Conservation (phyloP, 2,329 filamentous ascomycete genomes). For the Myrmaecium sp. region DNA sequence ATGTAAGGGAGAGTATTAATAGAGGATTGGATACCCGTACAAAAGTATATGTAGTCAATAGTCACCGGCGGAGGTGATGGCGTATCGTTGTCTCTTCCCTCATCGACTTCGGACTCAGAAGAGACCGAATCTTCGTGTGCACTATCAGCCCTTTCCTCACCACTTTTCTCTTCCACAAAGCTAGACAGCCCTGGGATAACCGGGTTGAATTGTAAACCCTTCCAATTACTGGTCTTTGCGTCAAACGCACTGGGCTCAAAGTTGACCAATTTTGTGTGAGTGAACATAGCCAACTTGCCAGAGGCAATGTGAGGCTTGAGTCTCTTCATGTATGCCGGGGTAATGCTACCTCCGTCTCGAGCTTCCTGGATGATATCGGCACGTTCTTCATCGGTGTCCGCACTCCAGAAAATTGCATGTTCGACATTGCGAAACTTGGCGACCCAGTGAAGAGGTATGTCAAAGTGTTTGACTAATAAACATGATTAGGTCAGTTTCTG, state of each 20-base stretch:
- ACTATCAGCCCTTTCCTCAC: not conserved
- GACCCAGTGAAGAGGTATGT: slow-evolving; percentile 62
- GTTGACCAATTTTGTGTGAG: slow-evolving; percentile 37
- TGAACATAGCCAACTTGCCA: slow-evolving; percentile 37
- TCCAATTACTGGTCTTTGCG: slow-evolving; percentile 29
- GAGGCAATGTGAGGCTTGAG: slow-evolving; percentile 41
- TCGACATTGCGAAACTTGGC: slow-evolving; percentile 66
- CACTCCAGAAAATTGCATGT: slow-evolving; percentile 61
- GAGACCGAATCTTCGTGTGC: not conserved
- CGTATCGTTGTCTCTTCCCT: too few relatives aligned
- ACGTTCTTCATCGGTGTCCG: slow-evolving; percentile 53
- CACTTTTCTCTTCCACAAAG: not conserved
- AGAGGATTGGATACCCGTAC: slow-evolving; percentile 53
- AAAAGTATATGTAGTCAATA: slow-evolving; percentile 57
- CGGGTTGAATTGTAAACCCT: slow-evolving; percentile 36
- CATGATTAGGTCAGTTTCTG: not conserved
- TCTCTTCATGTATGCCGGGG: slow-evolving; percentile 49
- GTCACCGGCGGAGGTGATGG: slow-evolving; percentile 31
- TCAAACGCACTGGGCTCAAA: slow-evolving; percentile 40
- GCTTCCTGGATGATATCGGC: slow-evolving; percentile 48
- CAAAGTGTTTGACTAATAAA: slow-evolving; percentile 66
- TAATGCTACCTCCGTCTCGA: slow-evolving; percentile 61
- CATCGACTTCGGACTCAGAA: too few relatives aligned
- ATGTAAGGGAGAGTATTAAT: slow-evolving; percentile 45
- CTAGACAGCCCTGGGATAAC: slow-evolving; percentile 29